phyloP scores from a whole-genome alignment of 257 asterid species.

The Orobanche coerulescens region DNA sequence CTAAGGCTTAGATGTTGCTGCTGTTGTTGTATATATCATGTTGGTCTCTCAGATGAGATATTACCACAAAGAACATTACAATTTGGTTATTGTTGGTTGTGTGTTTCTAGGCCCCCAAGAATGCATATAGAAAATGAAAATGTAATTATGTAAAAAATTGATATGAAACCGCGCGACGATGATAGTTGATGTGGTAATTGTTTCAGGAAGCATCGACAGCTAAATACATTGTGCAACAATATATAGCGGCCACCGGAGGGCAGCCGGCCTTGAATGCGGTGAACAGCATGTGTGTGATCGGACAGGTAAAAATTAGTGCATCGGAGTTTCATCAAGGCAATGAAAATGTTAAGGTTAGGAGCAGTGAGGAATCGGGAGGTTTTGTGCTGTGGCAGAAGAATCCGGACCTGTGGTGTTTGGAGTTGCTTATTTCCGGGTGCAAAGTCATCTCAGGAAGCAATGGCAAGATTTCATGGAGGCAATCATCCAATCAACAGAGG shows the following conservation, averaged over 20 bases:
- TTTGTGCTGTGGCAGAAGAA: constrained; percentile 91
- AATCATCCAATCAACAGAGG: constrained; percentile 78
- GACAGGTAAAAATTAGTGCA: constrained; percentile 63
- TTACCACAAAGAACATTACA: too few relatives aligned
- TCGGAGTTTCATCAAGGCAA: constrained; percentile 90
- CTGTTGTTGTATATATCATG: too few relatives aligned
- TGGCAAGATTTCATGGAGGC: constrained; percentile 68
- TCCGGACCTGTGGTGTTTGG: constrained; percentile 77
- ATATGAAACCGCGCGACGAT: too few relatives aligned
- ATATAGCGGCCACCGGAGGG: constrained; percentile 88
- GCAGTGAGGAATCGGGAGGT: constrained; percentile 69
- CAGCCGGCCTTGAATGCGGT: constrained; percentile 60
- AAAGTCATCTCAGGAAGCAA: constrained; percentile 90
- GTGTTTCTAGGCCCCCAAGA: too few relatives aligned
- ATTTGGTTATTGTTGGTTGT: too few relatives aligned
- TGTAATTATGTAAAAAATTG: too few relatives aligned
- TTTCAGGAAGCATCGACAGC: constrained; percentile 91
- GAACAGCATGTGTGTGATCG: constrained; percentile 74
- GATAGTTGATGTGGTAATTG: too few relatives aligned
- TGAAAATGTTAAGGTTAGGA: constrained; percentile 52
- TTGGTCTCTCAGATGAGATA: too few relatives aligned
- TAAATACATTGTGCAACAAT: constrained; percentile 75
- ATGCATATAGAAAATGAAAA: too few relatives aligned
- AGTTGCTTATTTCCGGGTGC: constrained; percentile 68
- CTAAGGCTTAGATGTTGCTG: too few relatives aligned